Base-by-base conservation (phyloP, 805 yeast species). In the Yarrowia sp. region DNA sequence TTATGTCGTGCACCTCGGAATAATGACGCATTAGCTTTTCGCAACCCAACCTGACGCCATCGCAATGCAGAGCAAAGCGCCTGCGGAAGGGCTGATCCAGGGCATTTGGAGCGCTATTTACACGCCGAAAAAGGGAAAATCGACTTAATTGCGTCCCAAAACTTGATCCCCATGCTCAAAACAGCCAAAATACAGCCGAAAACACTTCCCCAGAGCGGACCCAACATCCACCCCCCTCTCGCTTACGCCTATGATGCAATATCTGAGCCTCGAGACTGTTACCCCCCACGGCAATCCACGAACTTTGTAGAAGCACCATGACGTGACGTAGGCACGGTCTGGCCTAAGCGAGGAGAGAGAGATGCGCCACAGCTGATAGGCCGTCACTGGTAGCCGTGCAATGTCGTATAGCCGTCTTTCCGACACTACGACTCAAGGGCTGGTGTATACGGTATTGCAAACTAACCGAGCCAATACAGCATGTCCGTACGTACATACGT, bases 21-120 rank as follows among this genome's bases (percentile, higher is more conserved):
- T 44, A 44, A 44, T 44, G 51, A 4, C 51, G 51, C 51, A 44
- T 44, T 44, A 44, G 51, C 32, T 25, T 44, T 44, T 27, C 49
- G 49, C 51, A 29, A 44, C 22, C 51, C 8, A 29, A 12, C 25
- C 51, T 44, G 49, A 44, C 49, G 49, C 49, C 25, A 44, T 44
- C 49, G 49, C 33, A 25, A 27, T 44, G 33, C 24, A 42, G 49
- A 16, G n/a, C n/a, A n/a, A 8, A 42, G 51, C 51, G 19, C 13
- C 3, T 27, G 27, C 14, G 2, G 24, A 16, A 14, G 51, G n/a
- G n/a, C n/a, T n/a, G n/a, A n/a, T n/a, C n/a, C n/a, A n/a, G n/a
- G n/a, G n/a, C n/a, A n/a, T n/a, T n/a, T n/a, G n/a, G n/a, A n/a
- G n/a, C n/a, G n/a, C n/a, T n/a, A n/a, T n/a, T n/a, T n/a, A n/a